These are phyloP conservation scores for Candida tallmaniae DNA, from an alignment of 805 yeast species.

Conservation along the genomic window DNA sequence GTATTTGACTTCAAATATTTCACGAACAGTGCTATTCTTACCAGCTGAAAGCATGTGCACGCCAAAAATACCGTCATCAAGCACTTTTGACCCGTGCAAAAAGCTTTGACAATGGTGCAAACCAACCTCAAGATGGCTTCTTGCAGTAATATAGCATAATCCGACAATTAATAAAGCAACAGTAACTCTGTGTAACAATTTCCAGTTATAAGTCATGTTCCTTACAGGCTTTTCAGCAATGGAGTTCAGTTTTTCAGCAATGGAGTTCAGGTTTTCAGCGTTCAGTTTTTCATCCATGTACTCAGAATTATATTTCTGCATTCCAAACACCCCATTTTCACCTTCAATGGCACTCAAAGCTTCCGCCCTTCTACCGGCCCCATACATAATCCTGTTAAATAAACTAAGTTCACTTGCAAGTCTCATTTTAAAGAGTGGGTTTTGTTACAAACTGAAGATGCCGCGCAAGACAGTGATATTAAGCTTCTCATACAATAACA, in stretches of 20 bases:
- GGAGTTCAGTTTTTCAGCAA: background rate
- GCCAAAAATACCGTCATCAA: conserved; percentile 1
- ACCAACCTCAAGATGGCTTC: no score
- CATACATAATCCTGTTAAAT: conserved; percentile 2
- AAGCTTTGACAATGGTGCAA: no score
- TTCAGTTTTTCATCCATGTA: background rate
- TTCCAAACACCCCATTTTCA: background rate
- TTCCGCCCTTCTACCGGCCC: no score
- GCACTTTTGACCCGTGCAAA: no score
- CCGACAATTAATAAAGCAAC: no score
- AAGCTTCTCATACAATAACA: background rate
- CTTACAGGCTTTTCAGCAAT: no score
- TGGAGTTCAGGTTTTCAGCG: background rate
- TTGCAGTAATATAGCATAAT: no score
- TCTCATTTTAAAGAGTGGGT: background rate
- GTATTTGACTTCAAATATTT: conserved; percentile 23
- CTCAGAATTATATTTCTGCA: background rate
- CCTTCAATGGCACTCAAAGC: background rate
- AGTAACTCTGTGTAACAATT: no score
- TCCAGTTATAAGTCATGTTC: no score
- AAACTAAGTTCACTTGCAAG: background rate
- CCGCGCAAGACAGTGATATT: background rate
- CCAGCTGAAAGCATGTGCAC: no score
- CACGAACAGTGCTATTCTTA: conserved; percentile 8
- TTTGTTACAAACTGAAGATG: background rate